A percentile compares a stretch with the other conserved stretches of the same genome.
Evolutionary conservation across 106 monocot species (phyloP).

Genomic region (Platanthera guangdongensis): DNA sequence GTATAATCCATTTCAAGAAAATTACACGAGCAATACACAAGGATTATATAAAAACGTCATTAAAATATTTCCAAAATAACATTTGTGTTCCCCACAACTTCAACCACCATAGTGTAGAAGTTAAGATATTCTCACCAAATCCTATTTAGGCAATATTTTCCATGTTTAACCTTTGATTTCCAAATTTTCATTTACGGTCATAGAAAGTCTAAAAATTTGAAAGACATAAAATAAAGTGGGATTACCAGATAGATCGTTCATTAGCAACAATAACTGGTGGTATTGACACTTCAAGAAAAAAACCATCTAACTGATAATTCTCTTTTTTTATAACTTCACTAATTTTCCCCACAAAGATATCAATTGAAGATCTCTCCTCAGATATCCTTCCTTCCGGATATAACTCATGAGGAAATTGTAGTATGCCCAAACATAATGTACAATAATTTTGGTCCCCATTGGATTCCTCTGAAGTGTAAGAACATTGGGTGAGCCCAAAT

Average conservation of each 20-base stretch:
- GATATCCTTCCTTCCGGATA: constrained; percentile 11
- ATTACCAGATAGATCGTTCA: constrained; percentile 74
- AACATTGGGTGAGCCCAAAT: constrained; percentile 10
- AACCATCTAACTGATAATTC: constrained; percentile 46
- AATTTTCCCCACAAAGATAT: constrained; percentile 27
- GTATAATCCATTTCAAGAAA: background rate
- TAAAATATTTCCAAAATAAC: background rate
- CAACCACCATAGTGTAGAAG: background rate
- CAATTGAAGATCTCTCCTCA: constrained; percentile 19
- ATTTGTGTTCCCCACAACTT: background rate
- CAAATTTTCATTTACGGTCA: background rate
- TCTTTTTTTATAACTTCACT: constrained; percentile 27
- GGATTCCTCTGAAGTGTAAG: constrained; percentile 13
- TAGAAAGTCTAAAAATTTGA: background rate
- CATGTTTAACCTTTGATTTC: background rate
- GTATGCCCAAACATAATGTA: constrained; percentile 68
- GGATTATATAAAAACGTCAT: background rate
- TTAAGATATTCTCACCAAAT: background rate
- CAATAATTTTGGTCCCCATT: constrained; percentile 27
- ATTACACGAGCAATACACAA: background rate
- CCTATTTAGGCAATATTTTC: background rate
- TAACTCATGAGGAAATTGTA: constrained; percentile 31
- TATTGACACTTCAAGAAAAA: constrained; percentile 65
- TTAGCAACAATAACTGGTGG: constrained; percentile 65
- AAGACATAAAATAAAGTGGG: background rate